Conservation (phyloP, 768 basidiomycete species). For the Cyclocybe aegerita region DNA sequence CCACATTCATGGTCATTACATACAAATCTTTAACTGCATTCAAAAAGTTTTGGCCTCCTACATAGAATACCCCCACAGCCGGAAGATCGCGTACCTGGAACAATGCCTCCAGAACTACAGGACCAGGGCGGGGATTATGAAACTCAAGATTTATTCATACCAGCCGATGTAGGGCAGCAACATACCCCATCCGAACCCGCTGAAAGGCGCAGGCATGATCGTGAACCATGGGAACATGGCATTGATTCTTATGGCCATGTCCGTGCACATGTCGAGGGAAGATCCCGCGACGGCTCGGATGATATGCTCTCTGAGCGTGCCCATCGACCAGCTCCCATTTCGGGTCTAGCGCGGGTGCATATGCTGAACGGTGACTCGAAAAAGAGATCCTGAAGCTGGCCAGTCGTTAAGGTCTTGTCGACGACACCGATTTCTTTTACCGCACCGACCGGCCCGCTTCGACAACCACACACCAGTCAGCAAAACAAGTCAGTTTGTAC, state of each 20-base stretch:
- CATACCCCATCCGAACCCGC: constrained; percentile 24
- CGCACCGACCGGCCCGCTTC: no score
- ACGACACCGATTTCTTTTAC: no score
- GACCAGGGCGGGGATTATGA: constrained; percentile 53
- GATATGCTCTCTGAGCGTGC: background rate
- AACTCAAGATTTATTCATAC: constrained; percentile 70
- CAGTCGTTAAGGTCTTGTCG: no score
- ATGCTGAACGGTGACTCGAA: no score
- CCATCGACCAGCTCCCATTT: no score
- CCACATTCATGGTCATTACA: background rate
- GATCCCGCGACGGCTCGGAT: background rate
- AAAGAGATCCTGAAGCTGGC: no score
- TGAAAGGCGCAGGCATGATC: constrained; percentile 30
- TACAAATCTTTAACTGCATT: constrained; percentile 4
- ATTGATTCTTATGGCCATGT: constrained; percentile 15
- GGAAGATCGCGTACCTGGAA: constrained; percentile 53
- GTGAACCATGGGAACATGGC: constrained; percentile 29
- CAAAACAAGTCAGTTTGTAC: no score
- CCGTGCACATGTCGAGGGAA: constrained; percentile 1
- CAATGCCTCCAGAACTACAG: constrained; percentile 55
- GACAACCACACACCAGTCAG: no score
- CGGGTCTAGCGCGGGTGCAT: no score
- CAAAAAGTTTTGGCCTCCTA: constrained; percentile 76
- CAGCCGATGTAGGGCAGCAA: constrained; percentile 51
- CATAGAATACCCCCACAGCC: constrained; percentile 89